Base-by-base conservation (phyloP, 2,329 filamentous ascomycete species). In the Endothia cerciana region DNA sequence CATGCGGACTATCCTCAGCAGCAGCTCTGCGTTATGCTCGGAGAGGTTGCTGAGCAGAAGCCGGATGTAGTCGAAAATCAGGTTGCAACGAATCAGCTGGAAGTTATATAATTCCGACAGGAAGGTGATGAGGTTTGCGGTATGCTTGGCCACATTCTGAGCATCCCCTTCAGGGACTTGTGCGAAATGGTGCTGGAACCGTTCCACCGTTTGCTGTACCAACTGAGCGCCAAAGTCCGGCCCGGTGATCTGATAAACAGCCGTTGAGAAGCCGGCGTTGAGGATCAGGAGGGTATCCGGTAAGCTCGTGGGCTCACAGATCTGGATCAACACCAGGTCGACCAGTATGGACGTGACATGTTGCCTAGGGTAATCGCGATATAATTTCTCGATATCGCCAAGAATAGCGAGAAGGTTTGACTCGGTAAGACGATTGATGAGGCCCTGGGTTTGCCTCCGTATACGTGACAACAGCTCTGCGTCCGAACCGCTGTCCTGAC, bases 381-480 rank as follows among this genome's bases (percentile, higher is more conserved):
- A 99, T 1, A 98, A 81, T 68, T 89, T 88, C 74, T 97, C 93
- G 40, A 97, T 84, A 22, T 96, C 91, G 53, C 86, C 85, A 3
- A 97, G 80, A 62, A 98, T 97, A 1, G 92, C 91, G 6, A 97
- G 77, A 69, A 99, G 83, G 72, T 95, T 98, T 45, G 93, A 89
- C 74, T 98, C 94, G 0, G 95, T 97, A 40, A 99, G 83, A 74
- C 94, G 90, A 77, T 99, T 99, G 74, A 99, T 85, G 22, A 95
- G 84, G 74, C 95, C 94, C 75, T 98, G 93, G 0, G 92, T 83
- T 73, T 96, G 92, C 68, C 92, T 88, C 66, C 89, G 88, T 60
- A 99, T 80, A 47, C 91, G 88, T 15, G 83, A 82, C 58, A 91
- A 81, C 51, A 85, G 81, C 75, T 96, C 91, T 1, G 85, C 83